Base-by-base conservation (phyloP, 164 flowering plant genomes). In the Nymphaea thermarum region DNA sequence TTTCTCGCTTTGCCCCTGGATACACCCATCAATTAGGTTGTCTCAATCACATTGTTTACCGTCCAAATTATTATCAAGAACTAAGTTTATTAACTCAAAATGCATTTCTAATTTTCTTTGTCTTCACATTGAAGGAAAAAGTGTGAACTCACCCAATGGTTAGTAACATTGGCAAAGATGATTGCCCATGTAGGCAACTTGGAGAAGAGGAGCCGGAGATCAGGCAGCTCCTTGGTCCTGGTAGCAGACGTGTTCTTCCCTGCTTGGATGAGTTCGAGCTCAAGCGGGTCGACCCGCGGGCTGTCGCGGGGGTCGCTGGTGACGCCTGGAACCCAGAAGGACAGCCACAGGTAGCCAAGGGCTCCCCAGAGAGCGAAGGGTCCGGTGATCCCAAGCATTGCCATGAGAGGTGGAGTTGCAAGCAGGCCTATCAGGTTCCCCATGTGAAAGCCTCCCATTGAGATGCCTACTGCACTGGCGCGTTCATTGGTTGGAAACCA, bases 391-490 rank as follows among this genome's bases (percentile, higher is more conserved):
- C 97, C 97, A 12, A 78, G 18, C 0, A 84, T 74, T 5, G 96
- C 81, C 78, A 93, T 79, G 65, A 86, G 63, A 18, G 87, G 18
- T 4, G 98, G 98, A 11, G 98, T 82, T 36, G 87, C 69, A 11
- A 91, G 74, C 44, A 93, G 78, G 63, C 98, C 88, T 15, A 78
- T 71, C 5, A 93, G 91, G 75, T 90, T 93, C 65, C 98, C 98
- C 6, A 93, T 77, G 71, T 93, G 98, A 78, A 93, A 93, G 16
- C 98, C 98, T 43, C 83, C 97, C 98, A 93, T 91, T 2, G 96
- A 89, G 6, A 89, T 75, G 45, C 96, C 98, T 64, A 93, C 91
- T 53, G 97, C 98, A 65, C 90, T 89, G 15, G 98, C 96, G 62
- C 97, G 78, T 77, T 93, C 98, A 55, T 85, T 66, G 42, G 66